A percentile compares a stretch with the other conserved stretches of the same genome.
Conservation (phyloP, 805 yeast genomes). For the Spencermartinsiella europaea region DNA sequence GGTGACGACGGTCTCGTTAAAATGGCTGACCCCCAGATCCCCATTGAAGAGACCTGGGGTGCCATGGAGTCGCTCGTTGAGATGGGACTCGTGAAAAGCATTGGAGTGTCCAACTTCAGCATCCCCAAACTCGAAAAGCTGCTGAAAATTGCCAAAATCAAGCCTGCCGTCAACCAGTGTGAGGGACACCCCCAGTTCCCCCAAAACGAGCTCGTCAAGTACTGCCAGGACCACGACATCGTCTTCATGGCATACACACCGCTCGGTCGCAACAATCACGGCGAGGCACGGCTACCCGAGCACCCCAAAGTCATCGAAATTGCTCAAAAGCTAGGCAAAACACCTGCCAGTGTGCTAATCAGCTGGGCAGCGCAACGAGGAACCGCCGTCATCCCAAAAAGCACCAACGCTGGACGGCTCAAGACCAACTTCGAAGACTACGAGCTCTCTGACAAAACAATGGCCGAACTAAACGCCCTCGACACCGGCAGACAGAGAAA, state of each 20-base stretch:
- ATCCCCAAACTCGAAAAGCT: conserved; percentile 47
- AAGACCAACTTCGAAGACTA: conserved; percentile 44
- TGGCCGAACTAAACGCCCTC: neutral
- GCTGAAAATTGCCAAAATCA: conserved; percentile 42
- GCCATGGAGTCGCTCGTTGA: conserved; percentile 53
- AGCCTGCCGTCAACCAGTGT: conserved; percentile 69
- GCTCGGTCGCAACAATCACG: conserved; percentile 30
- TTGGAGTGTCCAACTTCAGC: conserved; percentile 74
- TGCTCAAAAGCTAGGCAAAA: conserved; percentile 48
- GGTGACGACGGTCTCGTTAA: conserved; percentile 25
- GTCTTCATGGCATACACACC: conserved; percentile 64
- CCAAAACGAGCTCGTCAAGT: conserved; percentile 41
- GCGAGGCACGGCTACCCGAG: conserved; percentile 36
- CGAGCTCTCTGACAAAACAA: neutral
- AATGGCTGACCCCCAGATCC: conserved; percentile 2
- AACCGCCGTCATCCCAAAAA: conserved; percentile 71
- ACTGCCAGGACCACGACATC: conserved; percentile 42
- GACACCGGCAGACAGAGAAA: conserved; percentile 3
- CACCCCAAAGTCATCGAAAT: conserved; percentile 48
- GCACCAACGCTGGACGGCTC: conserved; percentile 60
- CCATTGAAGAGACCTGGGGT: conserved; percentile 50
- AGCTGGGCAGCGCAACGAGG: conserved; percentile 80
- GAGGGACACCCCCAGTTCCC: conserved; percentile 65
- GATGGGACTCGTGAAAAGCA: conserved; percentile 40
- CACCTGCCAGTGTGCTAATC: conserved; percentile 59